These are phyloP conservation scores for Ambrosia hybrid DNA, from an alignment of 140 eudicot genomes.

Conservation along the genomic window DNA sequence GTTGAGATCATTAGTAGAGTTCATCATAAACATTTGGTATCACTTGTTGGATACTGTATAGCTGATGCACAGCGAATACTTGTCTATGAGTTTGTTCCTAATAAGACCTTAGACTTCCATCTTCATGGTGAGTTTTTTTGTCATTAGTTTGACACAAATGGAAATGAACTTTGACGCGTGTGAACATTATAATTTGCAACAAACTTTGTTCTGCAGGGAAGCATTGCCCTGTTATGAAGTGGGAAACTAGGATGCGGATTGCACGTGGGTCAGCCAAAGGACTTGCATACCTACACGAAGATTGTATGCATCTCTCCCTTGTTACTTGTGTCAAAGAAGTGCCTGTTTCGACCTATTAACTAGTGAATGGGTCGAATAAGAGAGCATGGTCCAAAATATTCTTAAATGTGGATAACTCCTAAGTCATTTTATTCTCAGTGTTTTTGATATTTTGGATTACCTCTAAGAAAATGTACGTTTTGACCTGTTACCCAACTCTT, in stretches of 20 bases:
- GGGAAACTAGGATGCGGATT: constrained; percentile 56
- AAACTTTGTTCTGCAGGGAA: constrained; percentile 38
- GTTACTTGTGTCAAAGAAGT: background rate
- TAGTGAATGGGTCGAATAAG: background rate
- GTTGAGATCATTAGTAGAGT: constrained; percentile 71
- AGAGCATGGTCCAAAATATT: background rate
- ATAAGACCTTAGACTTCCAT: constrained; percentile 53
- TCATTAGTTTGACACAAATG: background rate
- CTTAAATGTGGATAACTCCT: too few relatives aligned
- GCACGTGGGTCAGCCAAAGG: constrained; percentile 80
- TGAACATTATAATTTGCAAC: background rate
- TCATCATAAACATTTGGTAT: constrained; percentile 70
- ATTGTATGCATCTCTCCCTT: constrained; percentile 40
- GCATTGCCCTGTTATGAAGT: constrained; percentile 54
- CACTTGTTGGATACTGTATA: constrained; percentile 64
- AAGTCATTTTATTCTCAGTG: too few relatives aligned
- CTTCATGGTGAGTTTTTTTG: constrained; percentile 49
- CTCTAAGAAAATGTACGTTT: too few relatives aligned
- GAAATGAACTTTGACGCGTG: background rate
- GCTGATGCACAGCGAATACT: constrained; percentile 51
- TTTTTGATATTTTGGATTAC: too few relatives aligned
- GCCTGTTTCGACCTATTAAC: background rate
- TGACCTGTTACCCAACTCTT: too few relatives aligned
- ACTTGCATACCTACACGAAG: constrained; percentile 78
- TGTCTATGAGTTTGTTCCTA: constrained; percentile 61